Conservation (phyloP, 164 flowering plant genomes). For the Hamamelis virginiana region DNA sequence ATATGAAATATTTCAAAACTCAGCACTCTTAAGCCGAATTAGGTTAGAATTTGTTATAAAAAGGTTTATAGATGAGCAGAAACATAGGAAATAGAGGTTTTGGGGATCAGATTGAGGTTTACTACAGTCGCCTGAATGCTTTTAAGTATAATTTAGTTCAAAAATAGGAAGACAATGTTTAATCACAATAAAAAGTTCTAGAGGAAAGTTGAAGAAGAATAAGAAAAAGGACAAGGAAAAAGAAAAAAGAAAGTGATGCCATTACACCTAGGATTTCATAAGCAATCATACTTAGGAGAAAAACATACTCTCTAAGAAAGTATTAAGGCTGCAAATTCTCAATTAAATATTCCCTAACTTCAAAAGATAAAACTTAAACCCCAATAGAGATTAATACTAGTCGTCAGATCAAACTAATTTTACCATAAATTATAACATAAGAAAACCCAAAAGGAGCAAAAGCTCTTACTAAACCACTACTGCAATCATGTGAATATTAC, state of each 20-base stretch:
- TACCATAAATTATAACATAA: background rate
- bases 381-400: background rate
- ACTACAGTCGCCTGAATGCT: background rate
- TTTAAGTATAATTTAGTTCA: background rate
- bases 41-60: background rate
- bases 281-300: background rate
- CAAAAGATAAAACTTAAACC: background rate
- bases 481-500: too few species aligned
- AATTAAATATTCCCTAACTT: background rate
- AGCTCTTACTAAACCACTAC: too few species aligned
- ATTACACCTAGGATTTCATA: background rate
- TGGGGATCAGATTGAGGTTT: background rate
- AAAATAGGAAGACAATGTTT: background rate
- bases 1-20: background rate
- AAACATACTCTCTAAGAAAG: background rate
- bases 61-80: too few species aligned
- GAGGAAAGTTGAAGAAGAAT: background rate
- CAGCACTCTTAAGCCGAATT: background rate
- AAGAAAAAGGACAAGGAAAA: background rate
- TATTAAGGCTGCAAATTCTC: background rate
- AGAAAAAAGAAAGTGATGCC: background rate
- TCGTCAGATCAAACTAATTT: background rate
- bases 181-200: background rate
- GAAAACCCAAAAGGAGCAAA: background rate
- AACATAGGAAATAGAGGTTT: background rate